Base-by-base conservation (phyloP, 1,139 yeast genomes). In the Yamadazyma dendronema region DNA sequence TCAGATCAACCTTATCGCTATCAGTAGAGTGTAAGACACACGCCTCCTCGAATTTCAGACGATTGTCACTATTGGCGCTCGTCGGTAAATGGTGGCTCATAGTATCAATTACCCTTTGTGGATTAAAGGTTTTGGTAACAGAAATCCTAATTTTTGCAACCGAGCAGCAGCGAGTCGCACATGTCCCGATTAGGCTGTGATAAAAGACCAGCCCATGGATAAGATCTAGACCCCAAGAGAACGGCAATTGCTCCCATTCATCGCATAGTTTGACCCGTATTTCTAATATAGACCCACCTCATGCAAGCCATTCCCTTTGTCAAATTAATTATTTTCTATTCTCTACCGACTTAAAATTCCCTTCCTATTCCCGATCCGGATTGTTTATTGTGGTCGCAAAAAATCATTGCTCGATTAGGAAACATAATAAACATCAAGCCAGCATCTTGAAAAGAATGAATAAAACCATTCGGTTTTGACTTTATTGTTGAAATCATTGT, bases 381-480 rank as follows among this genome's bases (percentile, higher is more conserved):
- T 6, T 26, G 29, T 26, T 26, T 26, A 26, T 26, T 26, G 29
- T 26, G 29, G 28, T 21, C 31, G 31, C 31, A 28, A 36, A 36
- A 36, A 28, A 28, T 13, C 27, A 29, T 28, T 36, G 24, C 39
- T 33, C 6, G 11, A 31, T 28, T 24, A 12, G 30, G 39, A 32
- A 3, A 12, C 24, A 32, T 21, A 10, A 21, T 25, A 31, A 36
- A 36, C 12, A 36, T 16, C 14, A 17, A 19, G 16, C 35, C 39
- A 25, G 26, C 15, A 25, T 17, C 23, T 32, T 23, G 15, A 27
- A 30, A 30, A 25, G 12, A 13, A 10, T 26, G 14, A 30, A 35
- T 26, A 26, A 26, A 30, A 24, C 30, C 15, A 5, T 24, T 7
- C 27, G 27, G 27, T 7, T 24, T 24, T 24, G 27, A 19, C 22